Evolutionary conservation across 2,329 filamentous ascomycete species (phyloP).

Genomic region (Diaporthe helianthi): DNA sequence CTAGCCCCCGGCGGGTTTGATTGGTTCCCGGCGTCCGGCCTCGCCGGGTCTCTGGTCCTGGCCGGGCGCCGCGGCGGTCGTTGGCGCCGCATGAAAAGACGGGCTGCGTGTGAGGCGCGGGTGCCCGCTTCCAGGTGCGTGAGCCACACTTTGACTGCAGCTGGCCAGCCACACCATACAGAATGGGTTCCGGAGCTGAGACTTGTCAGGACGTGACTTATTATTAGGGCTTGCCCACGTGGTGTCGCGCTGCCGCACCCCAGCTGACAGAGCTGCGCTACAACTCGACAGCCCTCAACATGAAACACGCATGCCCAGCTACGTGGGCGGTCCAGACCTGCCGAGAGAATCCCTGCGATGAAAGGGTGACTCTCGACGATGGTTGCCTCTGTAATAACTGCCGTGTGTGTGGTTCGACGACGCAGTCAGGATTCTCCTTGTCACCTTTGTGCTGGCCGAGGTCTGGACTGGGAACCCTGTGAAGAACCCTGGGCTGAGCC

Average conservation of each 20-base stretch:
- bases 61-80: conserved; percentile 4
- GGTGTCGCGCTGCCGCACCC: conserved; percentile 25
- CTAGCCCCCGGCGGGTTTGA: background rate
- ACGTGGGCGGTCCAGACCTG: conserved; percentile 29
- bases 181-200: conserved; percentile 7
- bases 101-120: conserved; percentile 4
- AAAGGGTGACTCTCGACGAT: conserved; percentile 8
- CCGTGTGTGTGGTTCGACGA: conserved; percentile 21
- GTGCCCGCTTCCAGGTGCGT: background rate
- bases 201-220: conserved; percentile 7
- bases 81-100: conserved; percentile 8
- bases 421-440: conserved; percentile 20
- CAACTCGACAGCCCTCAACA: conserved; percentile 24
- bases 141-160: conserved; percentile 12
- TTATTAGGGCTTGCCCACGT: conserved; percentile 15
- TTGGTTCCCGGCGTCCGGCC: conserved; percentile 4
- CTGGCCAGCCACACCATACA: background rate
- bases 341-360: conserved; percentile 13
- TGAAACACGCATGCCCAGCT: conserved; percentile 31
- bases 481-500: background rate
- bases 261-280: conserved; percentile 28
- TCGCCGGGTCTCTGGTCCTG: conserved; percentile 18
- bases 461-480: background rate
- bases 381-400: conserved; percentile 24
- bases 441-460: conserved; percentile 1